Percentiles rank a stretch among this genome's conserved stretches.
Conservation (phyloP, 1,284 basidiomycete genomes). For the Cutaneotrichosporon cyanovorans region DNA sequence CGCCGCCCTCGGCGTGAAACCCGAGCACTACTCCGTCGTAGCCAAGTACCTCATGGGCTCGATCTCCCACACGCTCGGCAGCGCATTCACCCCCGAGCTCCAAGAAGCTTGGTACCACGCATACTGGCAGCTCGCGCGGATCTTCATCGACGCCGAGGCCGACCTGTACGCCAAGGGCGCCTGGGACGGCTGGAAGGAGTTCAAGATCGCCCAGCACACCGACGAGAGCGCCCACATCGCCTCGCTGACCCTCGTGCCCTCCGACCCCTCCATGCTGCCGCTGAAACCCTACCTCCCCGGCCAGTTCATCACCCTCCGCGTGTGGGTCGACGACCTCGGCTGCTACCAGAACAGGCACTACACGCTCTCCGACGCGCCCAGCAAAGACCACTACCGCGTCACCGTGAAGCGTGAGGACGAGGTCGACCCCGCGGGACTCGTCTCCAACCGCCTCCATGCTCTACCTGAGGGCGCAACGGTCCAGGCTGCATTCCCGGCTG, state of each 20-base stretch:
- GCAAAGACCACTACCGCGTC: conserved; percentile 26
- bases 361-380: conserved; percentile 27
- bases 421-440: conserved; percentile 14
- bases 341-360: conserved; percentile 26
- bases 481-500: conserved; percentile 27
- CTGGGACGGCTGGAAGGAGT: conserved; percentile 30
- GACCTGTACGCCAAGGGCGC: conserved; percentile 23
- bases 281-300: conserved; percentile 26
- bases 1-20: conserved; percentile 29
- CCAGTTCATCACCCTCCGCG: conserved; percentile 32
- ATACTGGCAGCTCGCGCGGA: conserved; percentile 22
- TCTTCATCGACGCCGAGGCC: conserved; percentile 35
- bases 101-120: conserved; percentile 30
- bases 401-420: conserved; percentile 28
- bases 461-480: conserved; percentile 25
- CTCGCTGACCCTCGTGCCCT: conserved; percentile 28
- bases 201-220: conserved; percentile 22
- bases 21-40: conserved; percentile 34
- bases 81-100: conserved; percentile 31
- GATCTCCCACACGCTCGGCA: conserved; percentile 30
- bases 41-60: conserved; percentile 30
- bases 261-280: conserved; percentile 21
- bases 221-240: conserved; percentile 28
- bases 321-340: conserved; percentile 11
- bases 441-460: conserved; percentile 21